phyloP scores from a whole-genome alignment of 129 eudicot genomes.

The Pseudognaphalium luteoalbum region DNA sequence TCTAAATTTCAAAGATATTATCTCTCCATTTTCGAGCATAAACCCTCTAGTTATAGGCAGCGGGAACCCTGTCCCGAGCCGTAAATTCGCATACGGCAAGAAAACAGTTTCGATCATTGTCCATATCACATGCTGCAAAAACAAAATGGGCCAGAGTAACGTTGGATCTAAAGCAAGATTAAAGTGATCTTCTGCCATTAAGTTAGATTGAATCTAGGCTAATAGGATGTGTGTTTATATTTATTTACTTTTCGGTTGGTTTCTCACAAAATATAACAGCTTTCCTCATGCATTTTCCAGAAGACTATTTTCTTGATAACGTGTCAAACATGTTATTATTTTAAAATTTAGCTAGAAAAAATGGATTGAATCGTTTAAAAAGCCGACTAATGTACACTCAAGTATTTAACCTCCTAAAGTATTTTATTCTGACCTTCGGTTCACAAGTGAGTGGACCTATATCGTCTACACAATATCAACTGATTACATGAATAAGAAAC shows the following conservation, averaged over 20 bases:
- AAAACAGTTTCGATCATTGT: slow-evolving; percentile 56
- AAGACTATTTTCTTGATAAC: neutral
- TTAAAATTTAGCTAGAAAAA: neutral
- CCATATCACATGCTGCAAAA: slow-evolving; percentile 66
- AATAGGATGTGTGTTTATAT: neutral
- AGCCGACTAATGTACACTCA: neutral
- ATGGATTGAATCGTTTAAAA: neutral
- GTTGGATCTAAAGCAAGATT: slow-evolving; percentile 2
- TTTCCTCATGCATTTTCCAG: neutral
- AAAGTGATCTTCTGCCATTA: neutral
- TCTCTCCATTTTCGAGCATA: slow-evolving; percentile 58
- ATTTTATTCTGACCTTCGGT: neutral
- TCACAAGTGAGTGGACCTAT: neutral
- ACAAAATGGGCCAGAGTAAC: neutral
- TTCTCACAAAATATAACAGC: neutral
- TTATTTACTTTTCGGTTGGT: neutral
- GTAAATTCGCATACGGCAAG: slow-evolving; percentile 58
- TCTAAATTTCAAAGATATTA: slow-evolving; percentile 37
- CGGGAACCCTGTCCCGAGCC: slow-evolving; percentile 58
- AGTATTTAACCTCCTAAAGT: neutral
- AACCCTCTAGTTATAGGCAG: slow-evolving; percentile 58
- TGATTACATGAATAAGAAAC: slow-evolving; percentile 56
- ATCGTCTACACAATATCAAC: neutral
- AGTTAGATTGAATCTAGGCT: neutral
- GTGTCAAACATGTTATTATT: neutral